These are phyloP conservation scores for Epichloe uncinata DNA, from an alignment of 2,329 filamentous ascomycete species.

Conservation along the genomic window DNA sequence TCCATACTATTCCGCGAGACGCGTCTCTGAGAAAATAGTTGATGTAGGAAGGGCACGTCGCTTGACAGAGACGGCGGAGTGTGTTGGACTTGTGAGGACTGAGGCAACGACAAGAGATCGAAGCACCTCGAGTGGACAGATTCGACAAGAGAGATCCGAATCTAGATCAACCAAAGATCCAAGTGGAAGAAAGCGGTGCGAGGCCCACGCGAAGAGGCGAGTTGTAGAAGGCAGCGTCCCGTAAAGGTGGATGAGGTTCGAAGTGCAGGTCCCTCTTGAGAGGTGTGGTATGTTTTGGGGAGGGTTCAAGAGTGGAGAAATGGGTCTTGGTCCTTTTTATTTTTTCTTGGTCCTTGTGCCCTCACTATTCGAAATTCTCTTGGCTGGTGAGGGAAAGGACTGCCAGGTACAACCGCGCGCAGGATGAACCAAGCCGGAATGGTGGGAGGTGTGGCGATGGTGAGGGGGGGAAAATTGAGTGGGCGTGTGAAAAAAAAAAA, in stretches of 20 bases:
- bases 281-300: constrained; percentile 29
- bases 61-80: not conserved
- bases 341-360: constrained; percentile 19
- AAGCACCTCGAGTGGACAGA: constrained; percentile 9
- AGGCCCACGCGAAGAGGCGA: constrained; percentile 16
- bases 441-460: constrained; percentile 13
- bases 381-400: constrained; percentile 9
- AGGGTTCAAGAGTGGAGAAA: constrained; percentile 33
- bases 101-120: constrained; percentile 3
- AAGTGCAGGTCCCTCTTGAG: constrained; percentile 24
- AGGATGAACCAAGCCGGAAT: constrained; percentile 13
- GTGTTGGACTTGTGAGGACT: constrained; percentile 1
- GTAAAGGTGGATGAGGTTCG: constrained; percentile 26
- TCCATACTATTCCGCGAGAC: constrained; percentile 36
- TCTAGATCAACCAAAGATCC: constrained; percentile 1
- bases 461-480: constrained; percentile 3
- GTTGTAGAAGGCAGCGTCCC: constrained; percentile 16
- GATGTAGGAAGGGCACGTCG: not conserved
- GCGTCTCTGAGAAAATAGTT: constrained; percentile 14
- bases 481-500: constrained; percentile 2
- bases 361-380: constrained; percentile 6
- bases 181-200: constrained; percentile 7
- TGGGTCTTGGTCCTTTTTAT: constrained; percentile 29
- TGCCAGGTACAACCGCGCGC: constrained; percentile 12
- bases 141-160: constrained; percentile 4